phyloP scores from a whole-genome alignment of 768 basidiomycete species.

The Rhodosporidiobolus odoratus region DNA sequence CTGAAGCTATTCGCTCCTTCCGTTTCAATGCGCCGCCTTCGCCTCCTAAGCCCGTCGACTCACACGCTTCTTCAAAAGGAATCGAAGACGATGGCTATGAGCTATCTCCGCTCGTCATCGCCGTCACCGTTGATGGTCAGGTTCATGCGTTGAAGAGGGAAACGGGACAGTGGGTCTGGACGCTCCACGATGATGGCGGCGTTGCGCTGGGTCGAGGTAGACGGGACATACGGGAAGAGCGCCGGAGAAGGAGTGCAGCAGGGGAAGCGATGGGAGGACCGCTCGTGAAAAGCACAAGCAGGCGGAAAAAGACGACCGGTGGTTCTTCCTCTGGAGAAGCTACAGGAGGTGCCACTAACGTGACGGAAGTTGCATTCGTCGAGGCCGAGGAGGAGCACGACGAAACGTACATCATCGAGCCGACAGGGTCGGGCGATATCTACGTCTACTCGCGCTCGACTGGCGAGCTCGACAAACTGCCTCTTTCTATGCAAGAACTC shows the following conservation, averaged over 20 bases:
- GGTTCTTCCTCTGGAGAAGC: no score
- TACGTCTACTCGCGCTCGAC: constrained; percentile 62
- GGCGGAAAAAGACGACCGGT: constrained; percentile 46
- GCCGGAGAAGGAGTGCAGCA: constrained; percentile 36
- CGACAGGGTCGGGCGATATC: constrained; percentile 78
- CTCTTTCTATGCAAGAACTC: constrained; percentile 84
- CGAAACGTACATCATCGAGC: constrained; percentile 89
- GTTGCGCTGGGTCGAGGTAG: constrained; percentile 25
- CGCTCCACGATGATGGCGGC: constrained; percentile 58
- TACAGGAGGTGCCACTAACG: constrained; percentile 45
- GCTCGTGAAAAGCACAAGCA: constrained; percentile 29
- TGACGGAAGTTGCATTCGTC: constrained; percentile 41
- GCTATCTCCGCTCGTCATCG: constrained; percentile 76
- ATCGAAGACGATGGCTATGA: constrained; percentile 46
- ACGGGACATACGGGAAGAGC: constrained; percentile 28
- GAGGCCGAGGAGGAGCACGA: constrained; percentile 41
- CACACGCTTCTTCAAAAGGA: neutral
- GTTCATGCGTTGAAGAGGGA: constrained; percentile 89
- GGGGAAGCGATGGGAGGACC: constrained; percentile 28
- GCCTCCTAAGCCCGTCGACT: neutral
- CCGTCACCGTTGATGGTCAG: constrained; percentile 89
- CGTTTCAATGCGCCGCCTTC: constrained; percentile 25
- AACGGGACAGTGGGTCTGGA: constrained; percentile 78
- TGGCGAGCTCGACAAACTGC: constrained; percentile 66
- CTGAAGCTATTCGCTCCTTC: constrained; percentile 13